These are phyloP conservation scores for Podila horticola DNA, from an alignment of 192 early-diverging fungal species.

Conservation along the genomic window DNA sequence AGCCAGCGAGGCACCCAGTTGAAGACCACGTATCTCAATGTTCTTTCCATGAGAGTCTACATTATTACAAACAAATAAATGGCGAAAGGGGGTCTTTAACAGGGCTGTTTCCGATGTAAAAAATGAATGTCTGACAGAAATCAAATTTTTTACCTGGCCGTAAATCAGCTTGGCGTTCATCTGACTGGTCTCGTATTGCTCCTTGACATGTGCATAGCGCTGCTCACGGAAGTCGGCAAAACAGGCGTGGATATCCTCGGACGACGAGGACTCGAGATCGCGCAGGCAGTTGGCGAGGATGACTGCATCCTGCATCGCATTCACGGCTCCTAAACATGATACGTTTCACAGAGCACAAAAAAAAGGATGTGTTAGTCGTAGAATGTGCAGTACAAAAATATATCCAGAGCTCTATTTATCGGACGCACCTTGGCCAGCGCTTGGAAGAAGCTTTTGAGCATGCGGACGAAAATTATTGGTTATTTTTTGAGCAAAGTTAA, in stretches of 20 bases:
- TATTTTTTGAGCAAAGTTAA: too few species aligned
- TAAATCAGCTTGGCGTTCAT: conserved; percentile 16
- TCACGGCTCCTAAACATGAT: too few species aligned
- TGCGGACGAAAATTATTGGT: too few species aligned
- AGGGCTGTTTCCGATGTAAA: too few species aligned
- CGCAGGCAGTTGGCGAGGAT: conserved; percentile 31
- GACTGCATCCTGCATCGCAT: conserved; percentile 37
- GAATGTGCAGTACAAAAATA: too few species aligned
- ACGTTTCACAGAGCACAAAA: too few species aligned
- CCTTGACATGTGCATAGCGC: conserved; percentile 22
- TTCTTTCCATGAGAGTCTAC: conserved; percentile 15
- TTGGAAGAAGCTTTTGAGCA: conserved; percentile 11
- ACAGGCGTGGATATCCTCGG: conserved; percentile 1
- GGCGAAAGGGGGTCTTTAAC: too few species aligned
- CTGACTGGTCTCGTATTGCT: conserved; percentile 11
- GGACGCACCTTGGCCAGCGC: conserved; percentile 24
- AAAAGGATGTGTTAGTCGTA: too few species aligned
- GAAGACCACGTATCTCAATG: conserved; percentile 18
- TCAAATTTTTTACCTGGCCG: conserved; percentile 11
- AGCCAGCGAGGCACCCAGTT: conserved; percentile 23
- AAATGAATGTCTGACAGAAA: neutral
- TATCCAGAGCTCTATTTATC: too few species aligned
- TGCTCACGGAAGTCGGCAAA: conserved; percentile 26
- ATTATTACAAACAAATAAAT: neutral
- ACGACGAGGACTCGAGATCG: conserved; percentile 8